Percentiles rank a stretch among this genome's conserved stretches.
phyloP scores from a whole-genome alignment of 2,329 filamentous ascomycete genomes.

The Trichoderma sp. region DNA sequence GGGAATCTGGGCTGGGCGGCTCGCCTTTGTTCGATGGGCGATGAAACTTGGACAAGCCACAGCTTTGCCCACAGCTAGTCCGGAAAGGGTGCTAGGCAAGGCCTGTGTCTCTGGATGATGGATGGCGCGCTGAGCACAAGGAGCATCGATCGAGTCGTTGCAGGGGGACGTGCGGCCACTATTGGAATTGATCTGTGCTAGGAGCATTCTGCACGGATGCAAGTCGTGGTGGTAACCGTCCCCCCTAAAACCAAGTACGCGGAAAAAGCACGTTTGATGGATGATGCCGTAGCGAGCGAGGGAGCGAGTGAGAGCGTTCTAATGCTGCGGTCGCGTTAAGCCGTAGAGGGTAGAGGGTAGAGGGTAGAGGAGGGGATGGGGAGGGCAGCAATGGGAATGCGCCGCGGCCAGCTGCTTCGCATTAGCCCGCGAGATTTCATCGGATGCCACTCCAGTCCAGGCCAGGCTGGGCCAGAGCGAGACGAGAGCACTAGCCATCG shows the following conservation, averaged over 20 bases:
- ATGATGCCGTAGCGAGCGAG: not conserved
- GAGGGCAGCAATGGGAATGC: not conserved
- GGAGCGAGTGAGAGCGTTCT: not conserved
- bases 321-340: not conserved
- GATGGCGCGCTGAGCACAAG: not conserved
- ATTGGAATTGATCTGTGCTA: not conserved
- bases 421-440: not conserved
- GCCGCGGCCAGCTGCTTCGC: not conserved
- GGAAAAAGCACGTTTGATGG: not conserved
- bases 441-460: not conserved
- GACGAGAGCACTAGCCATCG: not conserved
- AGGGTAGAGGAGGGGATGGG: not conserved
- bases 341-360: too few relatives aligned
- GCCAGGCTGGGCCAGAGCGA: not conserved
- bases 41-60: constrained; percentile 8
- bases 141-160: not conserved
- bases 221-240: not conserved
- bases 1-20: constrained; percentile 18
- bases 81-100: not conserved
- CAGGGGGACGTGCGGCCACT: not conserved
- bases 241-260: not conserved
- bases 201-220: not conserved
- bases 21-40: not conserved
- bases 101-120: not conserved
- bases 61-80: not conserved